Conservation (phyloP, 1,139 yeast genomes). For the Sugiyamaella novakii region DNA sequence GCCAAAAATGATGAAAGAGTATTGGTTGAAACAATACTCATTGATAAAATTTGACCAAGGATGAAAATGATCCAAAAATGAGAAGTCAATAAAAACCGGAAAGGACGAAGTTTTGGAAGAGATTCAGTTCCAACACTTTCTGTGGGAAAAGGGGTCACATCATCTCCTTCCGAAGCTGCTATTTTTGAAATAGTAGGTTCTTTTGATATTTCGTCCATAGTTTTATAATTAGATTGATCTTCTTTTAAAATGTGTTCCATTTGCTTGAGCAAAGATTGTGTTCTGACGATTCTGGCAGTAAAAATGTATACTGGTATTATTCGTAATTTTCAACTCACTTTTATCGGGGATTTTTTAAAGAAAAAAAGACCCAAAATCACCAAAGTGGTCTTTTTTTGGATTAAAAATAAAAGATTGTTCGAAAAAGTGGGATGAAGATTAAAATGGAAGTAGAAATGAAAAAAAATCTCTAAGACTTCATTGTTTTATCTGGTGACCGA, state of each 20-base stretch:
- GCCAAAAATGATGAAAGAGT: conserved; percentile 47
- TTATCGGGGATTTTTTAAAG: conserved; percentile 19
- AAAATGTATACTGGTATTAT: too few relatives aligned
- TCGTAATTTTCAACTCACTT: too few relatives aligned
- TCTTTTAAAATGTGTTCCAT: conserved; percentile 2
- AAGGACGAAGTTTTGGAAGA: conserved; percentile 24
- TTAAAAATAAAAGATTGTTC: conserved; percentile 3
- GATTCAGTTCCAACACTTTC: conserved; percentile 6
- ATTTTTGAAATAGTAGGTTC: conserved; percentile 2
- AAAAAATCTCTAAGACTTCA: neutral
- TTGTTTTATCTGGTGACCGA: conserved; percentile 3
- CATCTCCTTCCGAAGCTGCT: conserved; percentile 5
- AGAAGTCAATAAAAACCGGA: conserved; percentile 41
- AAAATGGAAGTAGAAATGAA: neutral
- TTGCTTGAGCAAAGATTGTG: neutral
- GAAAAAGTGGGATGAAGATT: neutral
- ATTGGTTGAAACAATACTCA: conserved; percentile 48
- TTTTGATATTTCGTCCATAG: conserved; percentile 9
- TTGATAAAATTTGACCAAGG: conserved; percentile 47
- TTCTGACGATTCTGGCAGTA: conserved; percentile 12
- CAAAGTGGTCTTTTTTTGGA: conserved; percentile 19
- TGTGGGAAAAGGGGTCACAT: conserved; percentile 1
- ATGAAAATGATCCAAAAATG: conserved; percentile 48
- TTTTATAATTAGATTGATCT: conserved; percentile 13
- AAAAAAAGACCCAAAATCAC: conserved; percentile 21